Conservation (phyloP, 2,329 filamentous ascomycete species). For the Calonectria henricotiae region DNA sequence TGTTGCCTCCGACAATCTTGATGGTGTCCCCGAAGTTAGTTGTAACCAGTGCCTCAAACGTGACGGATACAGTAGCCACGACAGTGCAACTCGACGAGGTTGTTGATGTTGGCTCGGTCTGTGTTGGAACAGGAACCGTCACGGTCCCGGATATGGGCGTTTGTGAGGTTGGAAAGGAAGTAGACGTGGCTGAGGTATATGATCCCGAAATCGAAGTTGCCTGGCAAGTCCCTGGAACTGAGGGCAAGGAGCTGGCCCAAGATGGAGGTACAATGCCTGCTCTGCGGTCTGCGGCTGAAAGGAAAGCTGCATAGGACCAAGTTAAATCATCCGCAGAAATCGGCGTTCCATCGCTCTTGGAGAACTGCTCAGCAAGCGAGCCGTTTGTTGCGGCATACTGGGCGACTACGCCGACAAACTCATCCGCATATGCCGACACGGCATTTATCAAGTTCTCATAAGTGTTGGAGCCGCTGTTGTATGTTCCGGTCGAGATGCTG, state of each 20-base stretch:
- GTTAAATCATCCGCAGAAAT: slow-evolving; percentile 79
- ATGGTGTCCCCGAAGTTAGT: slow-evolving; percentile 77
- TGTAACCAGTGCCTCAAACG: slow-evolving; percentile 73
- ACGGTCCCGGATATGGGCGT: slow-evolving; percentile 60
- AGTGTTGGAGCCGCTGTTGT: slow-evolving; percentile 63
- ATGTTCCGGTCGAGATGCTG: slow-evolving; percentile 75
- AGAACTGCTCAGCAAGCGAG: slow-evolving; percentile 79
- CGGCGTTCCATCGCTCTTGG: slow-evolving; percentile 67
- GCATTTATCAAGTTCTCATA: slow-evolving; percentile 73
- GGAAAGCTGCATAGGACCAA: slow-evolving; percentile 82
- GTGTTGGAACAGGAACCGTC: slow-evolving; percentile 54
- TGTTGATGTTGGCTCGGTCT: slow-evolving; percentile 46
- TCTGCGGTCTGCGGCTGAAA: slow-evolving; percentile 75
- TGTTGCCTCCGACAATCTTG: slow-evolving; percentile 75
- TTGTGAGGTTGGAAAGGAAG: slow-evolving; percentile 67
- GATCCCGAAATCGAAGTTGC: slow-evolving; percentile 65
- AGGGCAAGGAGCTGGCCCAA: slow-evolving; percentile 68
- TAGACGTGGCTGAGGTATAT: slow-evolving; percentile 67
- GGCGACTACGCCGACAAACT: slow-evolving; percentile 75
- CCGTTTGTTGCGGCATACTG: slow-evolving; percentile 76
- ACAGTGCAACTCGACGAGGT: slow-evolving; percentile 58
- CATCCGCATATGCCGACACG: slow-evolving; percentile 72
- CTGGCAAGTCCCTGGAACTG: slow-evolving; percentile 67
- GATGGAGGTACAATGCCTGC: slow-evolving; percentile 70
- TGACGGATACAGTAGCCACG: slow-evolving; percentile 70